Evolutionary conservation across 495 filamentous ascomycete species (phyloP).

Genomic region (Daldinia caldariorum): DNA sequence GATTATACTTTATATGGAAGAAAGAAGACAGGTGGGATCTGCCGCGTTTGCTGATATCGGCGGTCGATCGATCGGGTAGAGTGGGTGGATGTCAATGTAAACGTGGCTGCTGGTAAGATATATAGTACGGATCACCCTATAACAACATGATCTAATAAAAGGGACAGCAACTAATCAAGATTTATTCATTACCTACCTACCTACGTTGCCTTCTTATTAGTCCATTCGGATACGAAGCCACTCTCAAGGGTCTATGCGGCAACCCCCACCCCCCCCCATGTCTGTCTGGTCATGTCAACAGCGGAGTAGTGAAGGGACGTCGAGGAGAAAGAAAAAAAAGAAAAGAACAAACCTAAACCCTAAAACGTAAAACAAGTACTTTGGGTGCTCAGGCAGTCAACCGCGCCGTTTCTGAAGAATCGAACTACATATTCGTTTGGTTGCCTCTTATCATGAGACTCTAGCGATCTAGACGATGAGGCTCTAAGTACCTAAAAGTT

Average conservation of each 20-base stretch:
- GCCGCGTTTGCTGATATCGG: constrained; percentile 15
- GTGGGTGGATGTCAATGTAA: constrained; percentile 9
- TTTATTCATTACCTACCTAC: not conserved
- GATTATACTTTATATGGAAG: not conserved
- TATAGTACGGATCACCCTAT: not conserved
- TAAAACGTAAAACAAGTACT: too few relatives aligned
- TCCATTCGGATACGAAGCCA: constrained; percentile 1
- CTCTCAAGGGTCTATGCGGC: not conserved
- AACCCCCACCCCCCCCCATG: too few relatives aligned
- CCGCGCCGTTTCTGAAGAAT: not conserved
- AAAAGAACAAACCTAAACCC: too few relatives aligned
- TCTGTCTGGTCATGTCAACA: not conserved
- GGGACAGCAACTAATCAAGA: constrained; percentile 5
- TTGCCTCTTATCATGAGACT: not conserved
- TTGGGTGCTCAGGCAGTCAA: too few relatives aligned
- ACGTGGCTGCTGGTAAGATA: not conserved
- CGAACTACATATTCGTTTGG: not conserved
- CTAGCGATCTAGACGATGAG: constrained; percentile 5
- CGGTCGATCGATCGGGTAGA: not conserved
- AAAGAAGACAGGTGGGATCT: not conserved
- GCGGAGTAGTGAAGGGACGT: too few relatives aligned
- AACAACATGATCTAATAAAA: constrained; percentile 15
- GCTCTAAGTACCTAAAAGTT: constrained; percentile 6
- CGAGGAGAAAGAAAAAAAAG: too few relatives aligned
- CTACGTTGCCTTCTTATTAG: not conserved